Evolutionary conservation across 2,329 filamentous ascomycete species (phyloP).

Genomic region (Cytospora piceicola): DNA sequence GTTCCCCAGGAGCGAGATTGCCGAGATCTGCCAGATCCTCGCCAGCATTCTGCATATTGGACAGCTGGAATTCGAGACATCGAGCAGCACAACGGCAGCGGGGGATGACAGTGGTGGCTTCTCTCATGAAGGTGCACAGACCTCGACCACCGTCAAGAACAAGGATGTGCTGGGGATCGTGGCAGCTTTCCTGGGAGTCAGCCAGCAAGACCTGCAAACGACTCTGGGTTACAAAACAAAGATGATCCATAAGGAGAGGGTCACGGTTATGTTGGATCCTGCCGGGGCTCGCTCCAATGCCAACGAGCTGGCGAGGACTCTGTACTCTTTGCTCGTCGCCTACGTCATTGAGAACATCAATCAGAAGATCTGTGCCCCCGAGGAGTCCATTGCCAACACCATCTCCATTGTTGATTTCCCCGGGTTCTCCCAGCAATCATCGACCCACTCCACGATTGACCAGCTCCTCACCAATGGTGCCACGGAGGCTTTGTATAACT

Average conservation of each 20-base stretch:
- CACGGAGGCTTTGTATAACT: constrained; percentile 88
- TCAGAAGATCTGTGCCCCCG: constrained; percentile 81
- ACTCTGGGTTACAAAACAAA: constrained; percentile 96
- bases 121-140: constrained; percentile 90
- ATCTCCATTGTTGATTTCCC: constrained; percentile 96
- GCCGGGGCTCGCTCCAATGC: constrained; percentile 88
- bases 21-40: constrained; percentile 93
- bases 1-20: constrained; percentile 90
- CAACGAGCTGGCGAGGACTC: constrained; percentile 87
- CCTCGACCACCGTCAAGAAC: constrained; percentile 86
- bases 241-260: constrained; percentile 91
- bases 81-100: constrained; percentile 75
- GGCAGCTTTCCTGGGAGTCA: constrained; percentile 92
- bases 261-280: constrained; percentile 98
- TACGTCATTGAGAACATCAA: constrained; percentile 95
- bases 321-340: constrained; percentile 92
- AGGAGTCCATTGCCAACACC: constrained; percentile 90
- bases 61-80: constrained; percentile 89
- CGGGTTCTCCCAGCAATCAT: constrained; percentile 82
- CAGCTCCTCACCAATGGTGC: constrained; percentile 95
- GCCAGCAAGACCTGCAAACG: constrained; percentile 77
- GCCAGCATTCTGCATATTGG: constrained; percentile 96
- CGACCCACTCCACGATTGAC: constrained; percentile 84
- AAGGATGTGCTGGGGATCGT: constrained; percentile 85
- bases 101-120: constrained; percentile 95